Evolutionary conservation across 2,329 filamentous ascomycete species (phyloP).

Genomic region (Magnaporthiopsis rhizophila): DNA sequence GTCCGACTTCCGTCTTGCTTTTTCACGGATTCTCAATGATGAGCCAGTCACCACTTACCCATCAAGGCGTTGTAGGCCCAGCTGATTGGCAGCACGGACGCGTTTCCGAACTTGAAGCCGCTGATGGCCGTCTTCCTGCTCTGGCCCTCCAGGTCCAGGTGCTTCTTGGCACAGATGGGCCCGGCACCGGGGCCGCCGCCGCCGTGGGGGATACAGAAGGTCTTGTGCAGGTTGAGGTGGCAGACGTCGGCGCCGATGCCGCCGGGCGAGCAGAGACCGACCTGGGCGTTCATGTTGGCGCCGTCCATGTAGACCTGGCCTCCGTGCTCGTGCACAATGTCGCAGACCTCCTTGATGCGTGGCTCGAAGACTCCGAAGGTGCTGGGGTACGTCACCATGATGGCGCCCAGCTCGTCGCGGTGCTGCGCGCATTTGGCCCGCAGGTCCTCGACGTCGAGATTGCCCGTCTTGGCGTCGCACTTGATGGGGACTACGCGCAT

Average conservation of each 20-base stretch:
- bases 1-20: not conserved
- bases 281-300: slow-evolving; percentile 97
- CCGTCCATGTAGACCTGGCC: slow-evolving; percentile 98
- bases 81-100: slow-evolving; percentile 86
- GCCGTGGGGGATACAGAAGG: slow-evolving; percentile 95
- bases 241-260: slow-evolving; percentile 95
- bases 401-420: slow-evolving; percentile 74
- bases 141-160: slow-evolving; percentile 46
- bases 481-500: slow-evolving; percentile 92
- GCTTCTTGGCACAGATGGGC: slow-evolving; percentile 82
- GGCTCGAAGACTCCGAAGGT: slow-evolving; percentile 96
- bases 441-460: slow-evolving; percentile 80
- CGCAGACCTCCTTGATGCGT: slow-evolving; percentile 73
- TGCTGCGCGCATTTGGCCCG: slow-evolving; percentile 85
- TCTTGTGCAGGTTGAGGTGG: slow-evolving; percentile 97
- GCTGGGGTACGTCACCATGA: slow-evolving; percentile 96
- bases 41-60: slow-evolving; percentile 40
- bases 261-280: slow-evolving; percentile 87
- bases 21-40: not conserved
- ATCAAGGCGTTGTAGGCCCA: slow-evolving; percentile 96
- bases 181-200: slow-evolving; percentile 91
- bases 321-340: slow-evolving; percentile 77
- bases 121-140: slow-evolving; percentile 52
- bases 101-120: slow-evolving; percentile 78
- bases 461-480: slow-evolving; percentile 79